These are phyloP conservation scores for Xerocomus minutiporus DNA, from an alignment of 1,284 basidiomycete species.

Conservation along the genomic window DNA sequence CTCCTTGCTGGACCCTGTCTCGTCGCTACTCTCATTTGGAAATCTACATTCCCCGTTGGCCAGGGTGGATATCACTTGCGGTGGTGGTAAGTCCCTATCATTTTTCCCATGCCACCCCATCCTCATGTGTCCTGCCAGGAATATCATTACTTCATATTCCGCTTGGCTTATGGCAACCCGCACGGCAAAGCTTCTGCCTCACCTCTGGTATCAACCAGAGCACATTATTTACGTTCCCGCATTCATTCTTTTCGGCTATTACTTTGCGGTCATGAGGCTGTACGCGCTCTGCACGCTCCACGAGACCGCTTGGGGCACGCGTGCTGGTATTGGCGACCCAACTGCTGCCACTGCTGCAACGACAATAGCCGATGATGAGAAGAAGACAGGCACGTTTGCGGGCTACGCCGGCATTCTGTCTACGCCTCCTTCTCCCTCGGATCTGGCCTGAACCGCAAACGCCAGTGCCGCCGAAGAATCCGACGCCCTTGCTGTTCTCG, in stretches of 20 bases:
- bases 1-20: slow-evolving; percentile 57
- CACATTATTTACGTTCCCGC: slow-evolving; percentile 87
- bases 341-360: slow-evolving; percentile 7
- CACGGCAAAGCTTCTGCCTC: slow-evolving; percentile 83
- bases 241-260: slow-evolving; percentile 89
- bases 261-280: slow-evolving; percentile 83
- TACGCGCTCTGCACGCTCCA: slow-evolving; percentile 47
- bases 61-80: slow-evolving; percentile 84
- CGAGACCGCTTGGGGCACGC: background rate
- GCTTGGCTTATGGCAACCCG: slow-evolving; percentile 82
- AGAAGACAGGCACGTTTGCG: too few species aligned
- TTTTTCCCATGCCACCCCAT: background rate
- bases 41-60: slow-evolving; percentile 65
- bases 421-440: background rate
- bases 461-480: too few species aligned
- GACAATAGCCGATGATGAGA: background rate
- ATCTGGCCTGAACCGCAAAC: too few species aligned
- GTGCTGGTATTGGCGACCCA: background rate
- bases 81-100: slow-evolving; percentile 42
- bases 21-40: slow-evolving; percentile 72
- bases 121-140: slow-evolving; percentile 43
- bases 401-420: background rate
- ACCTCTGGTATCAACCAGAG: slow-evolving; percentile 80
- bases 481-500: too few species aligned
- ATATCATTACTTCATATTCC: slow-evolving; percentile 69